A percentile compares a stretch with the other conserved stretches of the same genome.
phyloP scores from a whole-genome alignment of 1,139 yeast genomes.

The Geotrichum bryndzae region DNA sequence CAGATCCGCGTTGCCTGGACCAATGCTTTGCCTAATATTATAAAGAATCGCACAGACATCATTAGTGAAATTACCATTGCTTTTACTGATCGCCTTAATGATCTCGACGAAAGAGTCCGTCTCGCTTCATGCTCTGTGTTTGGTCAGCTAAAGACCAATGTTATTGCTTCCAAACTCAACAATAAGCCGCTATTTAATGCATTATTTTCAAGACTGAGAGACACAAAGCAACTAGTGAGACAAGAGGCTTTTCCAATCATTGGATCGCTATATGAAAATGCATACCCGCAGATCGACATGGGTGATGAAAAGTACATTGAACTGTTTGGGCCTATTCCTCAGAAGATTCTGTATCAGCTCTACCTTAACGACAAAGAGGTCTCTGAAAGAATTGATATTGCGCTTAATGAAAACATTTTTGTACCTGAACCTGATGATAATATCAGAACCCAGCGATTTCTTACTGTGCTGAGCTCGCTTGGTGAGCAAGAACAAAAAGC shows the following conservation, averaged over 20 bases:
- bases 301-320: constrained; percentile 19
- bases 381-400: constrained; percentile 60
- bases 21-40: constrained; percentile 45
- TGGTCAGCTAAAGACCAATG: constrained; percentile 39
- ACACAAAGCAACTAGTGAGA: constrained; percentile 62
- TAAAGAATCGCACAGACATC: constrained; percentile 46
- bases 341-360: constrained; percentile 56
- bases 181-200: constrained; percentile 5
- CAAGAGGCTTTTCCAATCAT: constrained; percentile 51
- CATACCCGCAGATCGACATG: constrained; percentile 20
- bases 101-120: constrained; percentile 71
- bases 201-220: constrained; percentile 31
- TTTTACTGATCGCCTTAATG: constrained; percentile 62
- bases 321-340: constrained; percentile 53
- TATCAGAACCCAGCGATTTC: constrained; percentile 49
- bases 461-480: constrained; percentile 45
- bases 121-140: constrained; percentile 49
- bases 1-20: constrained; percentile 68
- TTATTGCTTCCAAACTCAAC: constrained; percentile 26
- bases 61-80: constrained; percentile 51
- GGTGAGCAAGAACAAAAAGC: constrained; percentile 58
- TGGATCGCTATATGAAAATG: constrained; percentile 48
- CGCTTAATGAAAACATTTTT: constrained; percentile 54
- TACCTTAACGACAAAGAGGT: constrained; percentile 70
- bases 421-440: constrained; percentile 48